Base-by-base conservation (phyloP, 345 rosid species). In the Pugionium dolabratum region DNA sequence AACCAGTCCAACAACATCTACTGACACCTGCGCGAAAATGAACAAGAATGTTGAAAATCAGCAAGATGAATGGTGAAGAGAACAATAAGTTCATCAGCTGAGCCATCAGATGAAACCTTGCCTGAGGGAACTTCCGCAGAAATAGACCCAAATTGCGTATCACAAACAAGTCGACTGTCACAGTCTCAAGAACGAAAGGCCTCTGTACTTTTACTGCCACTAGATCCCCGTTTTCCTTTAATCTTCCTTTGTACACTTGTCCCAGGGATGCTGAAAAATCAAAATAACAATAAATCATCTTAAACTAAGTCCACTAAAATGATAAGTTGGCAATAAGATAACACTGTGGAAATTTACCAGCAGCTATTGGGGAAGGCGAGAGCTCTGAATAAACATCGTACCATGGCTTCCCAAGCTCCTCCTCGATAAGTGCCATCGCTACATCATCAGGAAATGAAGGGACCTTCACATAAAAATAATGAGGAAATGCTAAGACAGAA, bases 181-280 rank as follows among this genome's bases (percentile, higher is more conserved):
- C 98, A 3, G 98, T 93, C 84, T 90, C 97, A 63, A 90, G 97
- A 77, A 90, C 98, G 40, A 85, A 93, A 74, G 98, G 96, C 73
- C 98, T 86, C 75, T 90, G 97, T 63, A 88, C 97, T 76, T 93
- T 93, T 57, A 93, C 98, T 66, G 97, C 98, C 71, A 93, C 98
- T 31, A 79, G 71, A 76, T 93, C 97, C 45, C 96, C 98, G 70
- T 82, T 90, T 77, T 90, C 98, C 79, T 75, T 93, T 58, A 93
- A 65, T 56, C 85, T 75, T 58, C 98, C 96, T 81, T 93, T 93
- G 64, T 93, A 90, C 18, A 93, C 97, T 76, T 93, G 98, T 75
- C 97, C 98, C 49, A 93, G 85, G 54, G 98, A 93, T 66, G 98
- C 98, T 93, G 83, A 68, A 75, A 81, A 32, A 52, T 58, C 55